Percentiles rank a stretch among this genome's conserved stretches.
Evolutionary conservation across 805 yeast species (phyloP).

Genomic region (Hanseniaspora occidentalis): DNA sequence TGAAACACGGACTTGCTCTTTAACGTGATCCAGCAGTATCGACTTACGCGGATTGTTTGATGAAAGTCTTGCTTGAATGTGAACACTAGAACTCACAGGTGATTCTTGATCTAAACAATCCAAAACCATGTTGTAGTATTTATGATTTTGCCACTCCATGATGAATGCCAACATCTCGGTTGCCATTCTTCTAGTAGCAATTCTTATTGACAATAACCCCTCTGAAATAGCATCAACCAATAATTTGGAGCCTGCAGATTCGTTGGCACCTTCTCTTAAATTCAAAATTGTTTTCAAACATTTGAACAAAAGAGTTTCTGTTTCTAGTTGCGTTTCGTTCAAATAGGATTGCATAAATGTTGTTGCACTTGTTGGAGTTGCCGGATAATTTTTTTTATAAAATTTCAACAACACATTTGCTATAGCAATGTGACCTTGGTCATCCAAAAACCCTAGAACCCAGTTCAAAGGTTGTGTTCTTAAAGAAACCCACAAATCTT

Average conservation of each 20-base stretch:
- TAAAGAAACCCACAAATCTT: constrained; percentile 79
- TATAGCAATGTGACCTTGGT: constrained; percentile 73
- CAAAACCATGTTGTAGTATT: constrained; percentile 33
- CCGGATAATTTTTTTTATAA: constrained; percentile 10
- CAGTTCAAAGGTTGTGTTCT: constrained; percentile 81
- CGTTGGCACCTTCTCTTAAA: constrained; percentile 46
- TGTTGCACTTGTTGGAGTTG: constrained; percentile 18
- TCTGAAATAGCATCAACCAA: constrained; percentile 53
- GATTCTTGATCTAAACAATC: constrained; percentile 26
- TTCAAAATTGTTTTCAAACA: constrained; percentile 68
- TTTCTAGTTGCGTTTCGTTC: constrained; percentile 39
- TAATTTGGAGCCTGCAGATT: constrained; percentile 33
- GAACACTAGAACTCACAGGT: constrained; percentile 13
- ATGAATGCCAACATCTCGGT: constrained; percentile 61
- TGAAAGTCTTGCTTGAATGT: constrained; percentile 13
- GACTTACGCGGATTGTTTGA: constrained; percentile 7
- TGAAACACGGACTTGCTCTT: constrained; percentile 4
- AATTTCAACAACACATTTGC: constrained; percentile 53
- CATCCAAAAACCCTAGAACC: constrained; percentile 65
- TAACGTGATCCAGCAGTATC: constrained; percentile 3
- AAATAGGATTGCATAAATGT: constrained; percentile 18
- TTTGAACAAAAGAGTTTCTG: constrained; percentile 64
- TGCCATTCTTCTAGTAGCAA: constrained; percentile 65
- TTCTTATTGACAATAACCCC: constrained; percentile 61
- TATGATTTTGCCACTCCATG: constrained; percentile 32